Evolutionary conservation across 441 rosid genomes (phyloP), one percentile per base, ranked within the genome.

Genomic region (Isatis lusitanica): DNA sequence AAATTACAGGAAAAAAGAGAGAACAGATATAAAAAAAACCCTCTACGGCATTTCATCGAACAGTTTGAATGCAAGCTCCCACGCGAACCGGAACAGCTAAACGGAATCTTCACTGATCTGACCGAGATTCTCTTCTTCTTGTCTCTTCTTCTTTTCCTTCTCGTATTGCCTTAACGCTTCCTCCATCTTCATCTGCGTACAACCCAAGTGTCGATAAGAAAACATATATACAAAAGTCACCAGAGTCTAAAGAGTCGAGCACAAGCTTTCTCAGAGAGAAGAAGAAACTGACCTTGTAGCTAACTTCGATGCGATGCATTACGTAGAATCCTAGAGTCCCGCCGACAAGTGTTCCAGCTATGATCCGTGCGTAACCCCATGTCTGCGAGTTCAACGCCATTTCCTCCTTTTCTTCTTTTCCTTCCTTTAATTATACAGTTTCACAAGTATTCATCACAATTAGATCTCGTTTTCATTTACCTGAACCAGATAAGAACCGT

Each of bases 261-360:
- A 79, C 53, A 67, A 79, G 66, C 44, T 17, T 58, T 48, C 13
- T 56, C 9, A 18, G 47, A 47, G 31, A 40, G 3, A 3, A 12
- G 43, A 53, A 35, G 33, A 57, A 21, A 38, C 43, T 7, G 62
- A 87, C 97, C 93, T 89, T 90, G 81, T 92, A 89, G 85, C 80
- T 83, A 74, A 89, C 74, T 79, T 94, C 96, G 50, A 86, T 21
- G 17, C 96, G 90, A 70, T 92, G 96, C 96, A 94, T 90, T 30
- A 94, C 96, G 73, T 94, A 92, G 85, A 94, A 94, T 44, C 98
- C 99, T 3, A 92, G 83, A 68, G 82, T 61, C 9, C 99, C 99
- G 0, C 99, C 98, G 4, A 78, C 63, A 68, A 92, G 84, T 16
- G 98, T 92, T 67, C 98, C 99, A 5, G 86, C 72, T 48, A 92